Base-by-base conservation (phyloP, 805 yeast species). In the Metschnikowia aberdeeniae region DNA sequence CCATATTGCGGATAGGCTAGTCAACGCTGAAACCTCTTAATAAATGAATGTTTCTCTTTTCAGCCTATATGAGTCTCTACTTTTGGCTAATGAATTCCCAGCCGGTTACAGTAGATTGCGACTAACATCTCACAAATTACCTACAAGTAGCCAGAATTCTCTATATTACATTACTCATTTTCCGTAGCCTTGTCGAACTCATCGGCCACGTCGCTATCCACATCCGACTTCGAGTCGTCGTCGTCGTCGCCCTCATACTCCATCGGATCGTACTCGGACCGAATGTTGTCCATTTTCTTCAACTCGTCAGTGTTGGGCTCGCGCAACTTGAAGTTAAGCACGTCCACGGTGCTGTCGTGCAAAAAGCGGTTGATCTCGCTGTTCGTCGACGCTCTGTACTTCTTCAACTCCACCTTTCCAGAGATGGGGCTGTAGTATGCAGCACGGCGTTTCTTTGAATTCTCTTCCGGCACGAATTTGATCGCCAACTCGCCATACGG, bases 351-450 rank as follows among this genome's bases (percentile, higher is more conserved):
- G 44, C 77, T 67, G 28, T 76, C 81, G 45, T 75, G 74, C 45
- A 82, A 73, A 42, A 76, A 75, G 29, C 79, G 76, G 52, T 76
- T 77, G 52, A 80, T 67, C 43, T 72, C 75, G n/a, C 67, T 57
- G 53, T 71, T 76, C 38, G 80, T 73, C 32, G 80, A 83, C 11
- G 89, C 80, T 64, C 97, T 81, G 62, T 95, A 82, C 61, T 92
- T 84, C 69, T 86, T 89, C 60, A 93, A 78, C 53, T 84, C 93
- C 35, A 88, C 75, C 55, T 84, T 81, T 30, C 90, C 89, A 11
- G 77, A 70, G 13, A 92, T 69, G 7, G 97, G 96, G 47, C 85
- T 80, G 61, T 85, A 93, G 55, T 76, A 78, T 3, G 89, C 95
- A 7, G 78, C 72, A 22, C 71, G 67, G 28, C 78, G 65, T 38